Evolutionary conservation across 2,329 filamentous ascomycete species (phyloP).

Genomic region (Beauveria brongniartii): DNA sequence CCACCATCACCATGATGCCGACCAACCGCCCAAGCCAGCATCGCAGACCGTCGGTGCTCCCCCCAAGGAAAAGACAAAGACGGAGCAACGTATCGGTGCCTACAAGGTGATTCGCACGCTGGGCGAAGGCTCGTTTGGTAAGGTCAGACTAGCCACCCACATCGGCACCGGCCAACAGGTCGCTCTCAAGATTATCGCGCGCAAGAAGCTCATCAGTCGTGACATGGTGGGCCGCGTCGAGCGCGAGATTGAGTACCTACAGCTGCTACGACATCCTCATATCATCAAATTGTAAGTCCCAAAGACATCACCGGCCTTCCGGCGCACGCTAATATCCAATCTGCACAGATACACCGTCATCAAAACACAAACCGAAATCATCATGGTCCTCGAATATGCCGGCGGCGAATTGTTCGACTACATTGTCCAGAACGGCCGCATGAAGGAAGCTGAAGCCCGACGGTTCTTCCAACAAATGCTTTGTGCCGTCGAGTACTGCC

Average conservation of each 20-base stretch:
- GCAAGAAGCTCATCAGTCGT: conserved; percentile 90
- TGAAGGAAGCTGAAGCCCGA: conserved; percentile 85
- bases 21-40: conserved; percentile 18
- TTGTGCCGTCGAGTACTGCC: conserved; percentile 97
- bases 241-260: conserved; percentile 95
- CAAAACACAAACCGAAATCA: conserved; percentile 87
- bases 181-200: conserved; percentile 93
- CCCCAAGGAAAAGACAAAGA: conserved; percentile 42
- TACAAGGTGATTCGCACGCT: conserved; percentile 87
- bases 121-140: conserved; percentile 95
- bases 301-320: background rate
- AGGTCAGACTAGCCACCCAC: conserved; percentile 95
- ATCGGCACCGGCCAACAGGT: conserved; percentile 90
- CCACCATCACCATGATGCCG: conserved; percentile 16
- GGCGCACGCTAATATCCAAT: background rate
- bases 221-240: conserved; percentile 98
- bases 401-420: conserved; percentile 97
- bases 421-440: conserved; percentile 86
- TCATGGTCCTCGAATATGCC: conserved; percentile 98
- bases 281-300: conserved; percentile 86
- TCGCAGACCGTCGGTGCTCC: conserved; percentile 21
- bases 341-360: conserved; percentile 79
- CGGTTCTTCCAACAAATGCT: conserved; percentile 99
- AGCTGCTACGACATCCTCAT: conserved; percentile 89
- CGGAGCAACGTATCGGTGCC: conserved; percentile 79